These are phyloP conservation scores for Diaporthe sp. DNA, from an alignment of 2,329 filamentous ascomycete species.

Conservation along the genomic window DNA sequence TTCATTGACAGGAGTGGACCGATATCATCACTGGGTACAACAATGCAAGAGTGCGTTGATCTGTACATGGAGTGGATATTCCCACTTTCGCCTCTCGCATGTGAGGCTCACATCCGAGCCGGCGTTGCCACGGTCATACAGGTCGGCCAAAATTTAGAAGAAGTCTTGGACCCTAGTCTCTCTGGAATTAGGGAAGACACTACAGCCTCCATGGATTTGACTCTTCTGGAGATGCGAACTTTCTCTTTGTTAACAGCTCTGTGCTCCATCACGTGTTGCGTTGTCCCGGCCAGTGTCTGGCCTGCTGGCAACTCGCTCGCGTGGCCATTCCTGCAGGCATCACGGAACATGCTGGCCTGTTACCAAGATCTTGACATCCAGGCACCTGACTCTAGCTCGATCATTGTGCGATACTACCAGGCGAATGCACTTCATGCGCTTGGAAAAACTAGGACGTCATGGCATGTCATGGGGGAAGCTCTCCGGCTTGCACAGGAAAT, in stretches of 20 bases:
- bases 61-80: conserved; percentile 20
- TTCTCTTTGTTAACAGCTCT: not conserved
- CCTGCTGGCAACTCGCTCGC: conserved; percentile 3
- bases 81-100: not conserved
- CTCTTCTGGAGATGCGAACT: not conserved
- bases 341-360: conserved; percentile 7
- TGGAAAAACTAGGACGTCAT: not conserved
- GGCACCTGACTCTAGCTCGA: conserved; percentile 6
- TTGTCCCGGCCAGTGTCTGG: not conserved
- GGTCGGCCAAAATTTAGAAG: not conserved
- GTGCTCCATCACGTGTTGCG: conserved; percentile 3
- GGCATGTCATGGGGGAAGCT: conserved; percentile 1
- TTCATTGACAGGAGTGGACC: not conserved
- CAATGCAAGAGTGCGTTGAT: conserved; percentile 1
- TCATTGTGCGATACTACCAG: conserved; percentile 2
- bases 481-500: conserved; percentile 1
- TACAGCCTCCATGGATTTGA: not conserved
- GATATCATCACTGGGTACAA: not conserved
- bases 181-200: not conserved
- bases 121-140: not conserved
- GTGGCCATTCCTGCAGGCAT: conserved; percentile 3
- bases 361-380: conserved; percentile 7
- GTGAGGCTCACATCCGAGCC: not conserved
- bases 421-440: conserved; percentile 17
- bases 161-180: not conserved